Percentiles rank a stretch among this genome's conserved stretches.
These are phyloP conservation scores for Onygenales sp. DNA, from an alignment of 2,329 filamentous ascomycete genomes.

Conservation along the genomic window DNA sequence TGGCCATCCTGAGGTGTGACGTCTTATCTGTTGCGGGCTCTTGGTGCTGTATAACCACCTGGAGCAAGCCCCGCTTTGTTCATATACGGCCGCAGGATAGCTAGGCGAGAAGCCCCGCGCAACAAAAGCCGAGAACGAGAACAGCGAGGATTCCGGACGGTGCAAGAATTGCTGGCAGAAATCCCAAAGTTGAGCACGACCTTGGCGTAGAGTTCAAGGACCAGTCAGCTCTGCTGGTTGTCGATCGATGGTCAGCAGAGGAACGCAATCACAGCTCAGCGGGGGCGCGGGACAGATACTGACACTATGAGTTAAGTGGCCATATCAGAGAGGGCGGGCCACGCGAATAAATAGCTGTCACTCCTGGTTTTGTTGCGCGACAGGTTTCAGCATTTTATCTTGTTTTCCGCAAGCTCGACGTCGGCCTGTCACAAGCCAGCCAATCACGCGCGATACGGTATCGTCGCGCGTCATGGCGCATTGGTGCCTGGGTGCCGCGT, in stretches of 20 bases:
- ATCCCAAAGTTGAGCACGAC: neutral
- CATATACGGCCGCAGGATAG: too few relatives aligned
- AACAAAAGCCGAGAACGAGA: neutral
- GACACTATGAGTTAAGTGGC: neutral
- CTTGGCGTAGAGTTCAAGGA: conserved; percentile 1
- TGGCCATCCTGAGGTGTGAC: too few relatives aligned
- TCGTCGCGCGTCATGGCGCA: neutral
- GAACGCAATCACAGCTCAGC: neutral
- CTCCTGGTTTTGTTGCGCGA: neutral
- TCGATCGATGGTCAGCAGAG: neutral
- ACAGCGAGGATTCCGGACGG: neutral
- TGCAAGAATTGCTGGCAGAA: neutral
- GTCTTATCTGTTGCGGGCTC: too few relatives aligned
- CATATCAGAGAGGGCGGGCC: neutral
- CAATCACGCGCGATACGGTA: neutral
- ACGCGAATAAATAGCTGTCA: too few relatives aligned
- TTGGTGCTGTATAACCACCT: too few relatives aligned
- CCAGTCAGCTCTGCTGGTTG: neutral
- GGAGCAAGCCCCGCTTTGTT: too few relatives aligned
- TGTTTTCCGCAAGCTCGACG: neutral
- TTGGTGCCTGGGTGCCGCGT: neutral
- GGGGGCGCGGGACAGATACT: neutral
- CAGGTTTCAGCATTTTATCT: neutral
- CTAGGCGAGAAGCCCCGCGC: too few relatives aligned
- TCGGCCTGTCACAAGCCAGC: neutral